Evolutionary conservation across 345 rosid genomes (phyloP), one percentile per base, ranked within the genome.

Genomic region (Abelmoschus esculentus): DNA sequence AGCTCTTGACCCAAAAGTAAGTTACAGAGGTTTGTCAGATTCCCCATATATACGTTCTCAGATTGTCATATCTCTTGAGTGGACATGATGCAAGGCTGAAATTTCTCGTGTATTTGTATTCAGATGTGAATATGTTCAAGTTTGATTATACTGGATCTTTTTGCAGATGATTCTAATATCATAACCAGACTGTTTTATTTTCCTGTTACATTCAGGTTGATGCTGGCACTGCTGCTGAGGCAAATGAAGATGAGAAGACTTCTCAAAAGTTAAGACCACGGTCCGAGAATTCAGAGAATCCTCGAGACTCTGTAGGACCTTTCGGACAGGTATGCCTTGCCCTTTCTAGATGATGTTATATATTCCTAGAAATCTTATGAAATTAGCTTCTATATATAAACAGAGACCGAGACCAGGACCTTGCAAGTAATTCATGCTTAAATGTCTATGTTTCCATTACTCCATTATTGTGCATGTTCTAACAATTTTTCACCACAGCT

Each of bases 321-420:
- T 5, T 79, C n/a, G 78, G 82, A 54, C 80, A 85, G 85, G 86
- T 56, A 18, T 15, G 47, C 26, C 17, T 69, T 69, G 18, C 22
- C 34, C 42, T 19, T 54, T 13, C 62, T 19, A 1, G 26, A 60
- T 42, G 50, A n/a, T 18, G 22, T 36, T 18, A 11, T 3, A 62
- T 62, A 13, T 38, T 18, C 53, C 15, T 17, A 1, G 29, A 32
- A 2, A 38, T 38, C 19, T 50, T 50, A 50, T 50, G 5, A 47
- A 36, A 3, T 31, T 31, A 31, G 3, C 40, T 36, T 36, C 38
- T 34, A 5, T 47, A 14, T 47, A 22, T 22, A 22, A 22, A 22
- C 26, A 0, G 26, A 15, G 14, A 47, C 15, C 12, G 52, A 47
- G 3, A 0, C 15, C 52, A 3, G 0, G 15, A 31, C 26, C 47